Evolutionary conservation across 2,329 filamentous ascomycete genomes (phyloP), one percentile per base, ranked within the genome.

Genomic region (Fusarium devonianum): DNA sequence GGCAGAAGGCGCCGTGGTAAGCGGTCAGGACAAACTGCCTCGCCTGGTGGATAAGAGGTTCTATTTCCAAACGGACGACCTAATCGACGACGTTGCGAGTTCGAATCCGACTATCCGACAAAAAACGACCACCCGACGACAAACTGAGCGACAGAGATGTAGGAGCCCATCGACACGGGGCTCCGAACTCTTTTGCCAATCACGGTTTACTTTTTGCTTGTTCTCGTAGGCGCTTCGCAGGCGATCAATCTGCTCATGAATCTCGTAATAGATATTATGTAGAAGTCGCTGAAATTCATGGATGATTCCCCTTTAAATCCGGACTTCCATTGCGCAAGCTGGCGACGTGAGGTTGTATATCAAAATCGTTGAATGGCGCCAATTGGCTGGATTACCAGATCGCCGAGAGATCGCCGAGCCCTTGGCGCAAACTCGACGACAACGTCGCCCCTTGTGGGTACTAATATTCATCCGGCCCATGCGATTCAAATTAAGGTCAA

Each of bases 161-260:
- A 67, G 63, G 61, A 52, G 53, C 30, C 36, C 32, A 30, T 30
- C 34, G 25, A 44, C 50, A 41, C 30, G 42, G 53, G 53, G 53
- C 52, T 50, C 62, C 46, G 65, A 67, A 67, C 64, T 61, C 65
- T 67, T 67, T 67, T 67, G 61, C 18, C 26, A 46, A 14, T 28
- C 46, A 28, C n/a, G 2, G 7, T 2, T 13, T 22, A 11, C 17
- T 39, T 30, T 39, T 18, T 57, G 45, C 7, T 29, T 53, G 16
- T 42, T 17, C 11, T 0, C 3, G 25, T 4, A 8, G 9, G 19
- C 17, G 12, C 14, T 23, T 37, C 25, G 3, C 25, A n/a, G n/a
- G n/a, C n/a, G n/a, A n/a, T n/a, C n/a, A n/a, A n/a, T n/a, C n/a
- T n/a, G n/a, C n/a, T n/a, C n/a, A n/a, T n/a, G n/a, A n/a, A n/a